Base-by-base conservation (phyloP, 148 eudicot genomes). In the Chenopodium formosanum region DNA sequence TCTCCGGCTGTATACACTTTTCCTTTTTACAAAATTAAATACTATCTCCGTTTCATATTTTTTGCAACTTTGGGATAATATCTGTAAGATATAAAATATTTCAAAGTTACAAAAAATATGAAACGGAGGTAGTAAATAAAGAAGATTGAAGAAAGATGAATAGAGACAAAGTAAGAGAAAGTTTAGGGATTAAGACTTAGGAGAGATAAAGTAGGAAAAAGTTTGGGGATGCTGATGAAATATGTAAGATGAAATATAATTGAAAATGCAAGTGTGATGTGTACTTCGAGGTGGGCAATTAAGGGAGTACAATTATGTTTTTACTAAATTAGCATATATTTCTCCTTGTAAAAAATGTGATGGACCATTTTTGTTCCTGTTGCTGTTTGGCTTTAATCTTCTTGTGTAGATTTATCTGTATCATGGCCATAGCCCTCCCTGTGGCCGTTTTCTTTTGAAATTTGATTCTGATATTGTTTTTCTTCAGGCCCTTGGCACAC, bases 401-500 rank as follows among this genome's bases (percentile, higher is more conserved):
- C 23, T 25, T 34, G 22, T 44, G n/a, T 23, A 27, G 19, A 56
- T 32, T 31, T 17, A 31, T 13, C 48, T 12, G 31, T 69, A 25
- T 79, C 53, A 75, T 79, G 63, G 56, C 8, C 31, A 23, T 44
- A 72, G 60, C 56, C 78, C 46, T 29, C 4, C 37, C 25, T 7
- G 8, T 14, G n/a, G 6, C 46, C 40, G 44, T 58, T 2, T 22
- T 32, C 67, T 64, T 58, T 69, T 23, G 5, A n/a, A 46, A 63
- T 63, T 68, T 48, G 75, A 52, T 75, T 32, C 70, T 25, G 16
- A 22, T 56, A 31, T 40, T 74, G 76, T 11, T 52, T 82, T 83
- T 16, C 84, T 87, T 73, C 94, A 95, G 98, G 98, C 93, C 50
- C 64, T 95, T 34, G 91, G 96, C 83, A 93, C 93, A 27, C 83